phyloP scores from a whole-genome alignment of 176 grass and related monocot species.

The Stipa capillata region DNA sequence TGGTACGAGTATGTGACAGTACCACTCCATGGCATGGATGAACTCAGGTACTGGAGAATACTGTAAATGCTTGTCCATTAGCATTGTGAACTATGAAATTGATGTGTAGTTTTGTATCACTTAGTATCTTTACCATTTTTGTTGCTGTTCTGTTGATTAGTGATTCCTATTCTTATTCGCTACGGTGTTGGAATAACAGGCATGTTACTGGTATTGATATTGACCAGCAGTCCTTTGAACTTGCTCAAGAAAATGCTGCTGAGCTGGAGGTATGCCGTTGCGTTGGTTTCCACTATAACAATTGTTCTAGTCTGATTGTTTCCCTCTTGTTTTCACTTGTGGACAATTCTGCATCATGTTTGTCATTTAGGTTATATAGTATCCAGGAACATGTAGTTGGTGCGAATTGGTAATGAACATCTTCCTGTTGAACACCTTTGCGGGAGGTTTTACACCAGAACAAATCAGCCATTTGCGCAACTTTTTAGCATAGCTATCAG shows the following conservation, averaged over 20 bases:
- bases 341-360: background rate
- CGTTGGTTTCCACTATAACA: background rate
- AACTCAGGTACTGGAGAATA: background rate
- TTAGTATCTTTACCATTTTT: background rate
- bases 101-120: background rate
- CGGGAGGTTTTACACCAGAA: background rate
- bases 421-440: background rate
- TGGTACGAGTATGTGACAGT: background rate
- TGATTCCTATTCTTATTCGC: background rate
- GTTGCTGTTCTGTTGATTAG: background rate
- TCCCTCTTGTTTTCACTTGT: background rate
- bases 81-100: background rate
- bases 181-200: constrained; percentile 27
- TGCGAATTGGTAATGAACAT: background rate
- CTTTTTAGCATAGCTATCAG: background rate
- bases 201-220: constrained; percentile 82
- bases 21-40: background rate
- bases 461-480: background rate
- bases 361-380: background rate
- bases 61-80: background rate
- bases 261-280: constrained; percentile 58
- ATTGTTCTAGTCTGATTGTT: constrained; percentile 1
- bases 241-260: constrained; percentile 69
- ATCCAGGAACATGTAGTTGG: background rate
- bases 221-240: constrained; percentile 67